phyloP scores from a whole-genome alignment of 345 rosid genomes.

The Aquilaria yunnanensis region DNA sequence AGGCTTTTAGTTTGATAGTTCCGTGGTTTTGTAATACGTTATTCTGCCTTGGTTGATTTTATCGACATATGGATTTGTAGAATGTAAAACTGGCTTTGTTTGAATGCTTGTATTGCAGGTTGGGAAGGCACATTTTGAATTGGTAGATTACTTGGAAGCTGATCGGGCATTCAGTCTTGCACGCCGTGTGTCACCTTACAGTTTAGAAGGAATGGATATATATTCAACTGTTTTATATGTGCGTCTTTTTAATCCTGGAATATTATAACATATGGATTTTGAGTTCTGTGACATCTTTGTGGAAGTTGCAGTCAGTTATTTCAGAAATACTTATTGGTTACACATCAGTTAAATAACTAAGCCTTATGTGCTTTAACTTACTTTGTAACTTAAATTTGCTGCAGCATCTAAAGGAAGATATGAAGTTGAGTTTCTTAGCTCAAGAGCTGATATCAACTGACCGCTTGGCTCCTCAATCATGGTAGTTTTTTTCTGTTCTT shows the following conservation, averaged over 20 bases:
- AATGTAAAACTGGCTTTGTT: background rate
- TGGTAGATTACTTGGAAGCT: slow-evolving; percentile 93
- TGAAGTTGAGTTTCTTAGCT: slow-evolving; percentile 95
- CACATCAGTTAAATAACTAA: background rate
- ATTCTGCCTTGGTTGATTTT: too few relatives aligned
- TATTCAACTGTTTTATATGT: slow-evolving; percentile 95
- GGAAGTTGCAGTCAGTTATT: background rate
- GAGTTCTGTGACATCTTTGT: background rate
- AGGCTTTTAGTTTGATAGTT: too few relatives aligned
- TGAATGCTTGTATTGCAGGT: slow-evolving; percentile 46
- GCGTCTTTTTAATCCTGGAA: slow-evolving; percentile 28
- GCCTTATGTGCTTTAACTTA: background rate
- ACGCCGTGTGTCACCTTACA: slow-evolving; percentile 72
- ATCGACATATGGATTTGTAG: background rate
- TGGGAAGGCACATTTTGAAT: slow-evolving; percentile 82
- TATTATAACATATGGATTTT: background rate
- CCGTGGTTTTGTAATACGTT: too few relatives aligned
- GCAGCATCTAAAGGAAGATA: slow-evolving; percentile 98
- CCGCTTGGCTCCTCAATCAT: slow-evolving; percentile 95
- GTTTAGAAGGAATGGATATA: slow-evolving; percentile 94
- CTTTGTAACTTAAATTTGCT: background rate
- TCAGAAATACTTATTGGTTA: too few relatives aligned
- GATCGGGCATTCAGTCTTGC: slow-evolving; percentile 80
- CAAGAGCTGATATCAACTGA: slow-evolving; percentile 86
- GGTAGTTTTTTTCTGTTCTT: slow-evolving; percentile 33